Conservation (phyloP, 768 basidiomycete genomes). For the Clavaria fumosa region DNA sequence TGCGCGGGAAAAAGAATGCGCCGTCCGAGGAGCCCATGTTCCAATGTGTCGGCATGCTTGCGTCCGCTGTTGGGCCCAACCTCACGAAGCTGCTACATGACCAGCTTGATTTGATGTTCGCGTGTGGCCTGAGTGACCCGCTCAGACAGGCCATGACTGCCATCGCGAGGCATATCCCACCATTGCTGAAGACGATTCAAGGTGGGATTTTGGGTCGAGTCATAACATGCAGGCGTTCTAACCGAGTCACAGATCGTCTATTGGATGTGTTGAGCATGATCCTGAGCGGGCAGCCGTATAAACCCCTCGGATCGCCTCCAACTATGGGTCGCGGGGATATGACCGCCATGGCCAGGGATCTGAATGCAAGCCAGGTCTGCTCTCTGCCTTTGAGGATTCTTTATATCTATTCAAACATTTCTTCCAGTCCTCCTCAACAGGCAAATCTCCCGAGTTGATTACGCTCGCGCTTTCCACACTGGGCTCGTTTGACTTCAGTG, state of each 20-base stretch:
- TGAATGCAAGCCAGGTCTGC: slow-evolving; percentile 33
- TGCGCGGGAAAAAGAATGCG: slow-evolving; percentile 76
- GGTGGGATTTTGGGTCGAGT: slow-evolving; percentile 25
- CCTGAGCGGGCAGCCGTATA: slow-evolving; percentile 73
- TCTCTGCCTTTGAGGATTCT: background rate
- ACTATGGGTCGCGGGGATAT: slow-evolving; percentile 41
- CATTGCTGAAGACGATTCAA: slow-evolving; percentile 84
- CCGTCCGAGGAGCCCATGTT: slow-evolving; percentile 92
- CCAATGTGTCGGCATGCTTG: slow-evolving; percentile 94
- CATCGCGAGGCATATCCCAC: slow-evolving; percentile 78
- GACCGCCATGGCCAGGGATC: slow-evolving; percentile 31
- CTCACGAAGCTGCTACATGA: slow-evolving; percentile 93
- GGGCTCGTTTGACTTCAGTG: slow-evolving; percentile 88
- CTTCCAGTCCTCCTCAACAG: slow-evolving; percentile 27
- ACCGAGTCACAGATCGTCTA: slow-evolving; percentile 51
- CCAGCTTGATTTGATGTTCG: slow-evolving; percentile 92
- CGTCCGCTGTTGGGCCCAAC: slow-evolving; percentile 88
- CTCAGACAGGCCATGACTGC: slow-evolving; percentile 71
- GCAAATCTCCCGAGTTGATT: slow-evolving; percentile 52
- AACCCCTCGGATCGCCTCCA: slow-evolving; percentile 73
- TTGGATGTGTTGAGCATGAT: slow-evolving; percentile 72
- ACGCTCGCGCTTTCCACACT: slow-evolving; percentile 78
- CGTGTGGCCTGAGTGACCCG: slow-evolving; percentile 82
- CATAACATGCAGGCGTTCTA: background rate
- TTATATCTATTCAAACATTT: background rate